Evolutionary conservation across 139 green algal genomes (phyloP), one percentile per base, ranked within the genome.

Genomic region (Mesostigma viride): DNA sequence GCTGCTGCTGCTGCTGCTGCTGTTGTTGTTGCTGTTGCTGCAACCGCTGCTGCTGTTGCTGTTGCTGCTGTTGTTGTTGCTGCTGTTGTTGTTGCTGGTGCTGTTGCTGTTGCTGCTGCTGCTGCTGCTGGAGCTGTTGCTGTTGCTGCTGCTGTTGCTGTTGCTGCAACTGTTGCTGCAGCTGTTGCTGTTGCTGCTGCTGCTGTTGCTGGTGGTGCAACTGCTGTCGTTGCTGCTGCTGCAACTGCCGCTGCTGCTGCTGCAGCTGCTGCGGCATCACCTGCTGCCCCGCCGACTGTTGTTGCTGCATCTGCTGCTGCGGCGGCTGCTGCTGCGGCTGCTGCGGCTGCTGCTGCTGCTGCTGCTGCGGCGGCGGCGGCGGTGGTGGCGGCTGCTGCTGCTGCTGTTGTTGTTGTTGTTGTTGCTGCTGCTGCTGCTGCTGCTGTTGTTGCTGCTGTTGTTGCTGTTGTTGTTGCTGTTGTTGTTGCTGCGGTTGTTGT

Each of bases 401-500:
- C n/a, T n/a, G n/a, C n/a, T n/a, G n/a, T n/a, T n/a, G n/a, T n/a
- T n/a, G n/a, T n/a, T n/a, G n/a, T n/a, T n/a, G n/a, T n/a, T n/a
- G n/a, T n/a, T n/a, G n/a, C n/a, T n/a, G 22, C 8, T 62, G 53
- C 8, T 62, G 53, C 33, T 62, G 53, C 8, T 62, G 53, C 8
- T 62, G 53, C 8, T 33, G 5, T 6, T 62, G 53, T 5, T 62
- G 53, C 8, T 62, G 53, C 8, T 62, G 53, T 62, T 62, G 53
- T 30, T 33, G 62, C 26, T 63, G 0, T 22, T 64, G 62, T 62
- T 68, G 61, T 22, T n/a, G n/a, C n/a, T n/a, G n/a, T n/a, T n/a
- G n/a, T n/a, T n/a, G n/a, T n/a, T n/a, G n/a, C n/a, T n/a, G n/a
- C n/a, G n/a, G n/a, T n/a, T n/a, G n/a, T n/a, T n/a, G n/a, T n/a